A percentile compares a stretch with the other conserved stretches of the same genome.
phyloP scores from a whole-genome alignment of 2,329 filamentous ascomycete genomes.

The Colletotrichum chrysophilum region DNA sequence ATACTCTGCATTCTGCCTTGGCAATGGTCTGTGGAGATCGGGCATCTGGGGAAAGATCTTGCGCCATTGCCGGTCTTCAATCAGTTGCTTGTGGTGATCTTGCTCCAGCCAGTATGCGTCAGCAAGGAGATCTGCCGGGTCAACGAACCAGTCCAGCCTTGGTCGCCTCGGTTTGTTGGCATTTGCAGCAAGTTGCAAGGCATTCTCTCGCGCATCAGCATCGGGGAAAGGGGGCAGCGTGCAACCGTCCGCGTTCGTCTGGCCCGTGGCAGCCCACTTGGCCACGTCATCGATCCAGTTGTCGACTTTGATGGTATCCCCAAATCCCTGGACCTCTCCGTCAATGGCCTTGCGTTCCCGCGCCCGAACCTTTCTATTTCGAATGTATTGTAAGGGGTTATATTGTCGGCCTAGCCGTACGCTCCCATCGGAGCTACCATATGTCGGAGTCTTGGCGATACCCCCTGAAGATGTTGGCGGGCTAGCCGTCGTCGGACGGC shows the following conservation, averaged over 20 bases:
- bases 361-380: conserved; percentile 85
- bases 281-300: conserved; percentile 79
- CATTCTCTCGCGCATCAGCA: conserved; percentile 46
- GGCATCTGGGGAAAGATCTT: conserved; percentile 66
- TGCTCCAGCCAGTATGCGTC: conserved; percentile 93
- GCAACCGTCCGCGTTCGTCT: conserved; percentile 34
- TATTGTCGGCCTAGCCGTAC: conserved; percentile 71
- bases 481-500: conserved; percentile 44
- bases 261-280: conserved; percentile 45
- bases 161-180: conserved; percentile 71
- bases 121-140: conserved; percentile 84
- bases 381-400: conserved; percentile 90
- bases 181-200: conserved; percentile 44
- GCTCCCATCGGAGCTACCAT: conserved; percentile 37
- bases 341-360: conserved; percentile 79
- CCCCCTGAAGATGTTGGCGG: conserved; percentile 46
- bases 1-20: conserved; percentile 28
- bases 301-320: conserved; percentile 72
- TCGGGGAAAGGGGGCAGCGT: conserved; percentile 51
- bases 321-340: conserved; percentile 77
- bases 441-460: conserved; percentile 25
- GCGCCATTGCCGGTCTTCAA: conserved; percentile 80
- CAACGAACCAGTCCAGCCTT: conserved; percentile 83
- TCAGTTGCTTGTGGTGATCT: conserved; percentile 76
- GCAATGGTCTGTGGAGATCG: conserved; percentile 30